A percentile compares a stretch with the other conserved stretches of the same genome.
Conservation (phyloP, 768 basidiomycete species). For the Panaeolus papilionaceus region DNA sequence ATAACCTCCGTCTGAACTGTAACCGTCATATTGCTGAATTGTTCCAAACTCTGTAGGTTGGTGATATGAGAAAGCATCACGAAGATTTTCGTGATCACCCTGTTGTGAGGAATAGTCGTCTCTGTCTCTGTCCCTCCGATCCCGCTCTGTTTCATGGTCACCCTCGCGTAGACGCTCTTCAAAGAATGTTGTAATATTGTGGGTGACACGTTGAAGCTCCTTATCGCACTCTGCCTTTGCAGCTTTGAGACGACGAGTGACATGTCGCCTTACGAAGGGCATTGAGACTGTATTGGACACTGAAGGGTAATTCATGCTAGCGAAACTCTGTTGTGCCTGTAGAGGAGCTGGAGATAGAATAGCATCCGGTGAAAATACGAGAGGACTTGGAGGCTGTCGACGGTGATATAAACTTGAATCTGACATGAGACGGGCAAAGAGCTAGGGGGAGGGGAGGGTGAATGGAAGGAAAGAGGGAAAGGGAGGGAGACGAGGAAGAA, state of each 20-base stretch:
- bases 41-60: slow-evolving; percentile 63
- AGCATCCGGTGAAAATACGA: slow-evolving; percentile 76
- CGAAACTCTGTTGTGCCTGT: slow-evolving; percentile 45
- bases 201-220: slow-evolving; percentile 92
- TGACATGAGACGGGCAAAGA: slow-evolving; percentile 45
- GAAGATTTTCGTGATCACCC: slow-evolving; percentile 60
- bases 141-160: slow-evolving; percentile 74
- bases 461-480: slow-evolving; percentile 10
- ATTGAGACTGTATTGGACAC: slow-evolving; percentile 84
- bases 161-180: slow-evolving; percentile 87
- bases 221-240: slow-evolving; percentile 98
- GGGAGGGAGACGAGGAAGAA: slow-evolving; percentile 20
- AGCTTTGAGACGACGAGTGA: slow-evolving; percentile 89
- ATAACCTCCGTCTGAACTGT: slow-evolving; percentile 82
- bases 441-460: background rate
- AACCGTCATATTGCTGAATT: slow-evolving; percentile 69
- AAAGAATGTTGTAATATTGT: slow-evolving; percentile 93
- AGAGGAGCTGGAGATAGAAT: slow-evolving; percentile 59
- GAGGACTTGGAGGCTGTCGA: slow-evolving; percentile 77
- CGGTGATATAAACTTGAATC: slow-evolving; percentile 53
- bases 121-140: slow-evolving; percentile 59
- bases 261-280: slow-evolving; percentile 93
- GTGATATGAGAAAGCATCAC: slow-evolving; percentile 67
- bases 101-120: slow-evolving; percentile 52
- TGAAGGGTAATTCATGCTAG: slow-evolving; percentile 45